A percentile compares a stretch with the other conserved stretches of the same genome.
phyloP scores from a whole-genome alignment of 2,329 filamentous ascomycete genomes.

The Cladophialophora immunda region DNA sequence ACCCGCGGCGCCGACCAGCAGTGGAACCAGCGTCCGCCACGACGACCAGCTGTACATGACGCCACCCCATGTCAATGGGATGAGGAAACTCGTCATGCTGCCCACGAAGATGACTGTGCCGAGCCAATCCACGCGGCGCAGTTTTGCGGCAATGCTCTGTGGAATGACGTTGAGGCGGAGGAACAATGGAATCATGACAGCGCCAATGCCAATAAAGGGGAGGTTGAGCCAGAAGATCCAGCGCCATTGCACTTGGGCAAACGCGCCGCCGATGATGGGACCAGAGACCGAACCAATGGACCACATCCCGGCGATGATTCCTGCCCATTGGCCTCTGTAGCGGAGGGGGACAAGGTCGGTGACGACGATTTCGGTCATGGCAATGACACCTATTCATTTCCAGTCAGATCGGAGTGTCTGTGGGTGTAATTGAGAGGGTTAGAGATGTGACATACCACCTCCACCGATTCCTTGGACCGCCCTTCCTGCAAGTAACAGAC shows the following conservation, averaged over 20 bases:
- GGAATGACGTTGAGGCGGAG: slow-evolving; percentile 61
- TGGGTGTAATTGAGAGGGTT: neutral
- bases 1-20: slow-evolving; percentile 63
- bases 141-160: slow-evolving; percentile 57
- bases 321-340: slow-evolving; percentile 38
- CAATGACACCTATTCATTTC: slow-evolving; percentile 45
- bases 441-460: slow-evolving; percentile 44
- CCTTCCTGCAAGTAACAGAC: slow-evolving; percentile 55
- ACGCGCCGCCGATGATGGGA: slow-evolving; percentile 44
- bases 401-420: neutral
- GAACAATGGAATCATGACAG: slow-evolving; percentile 60
- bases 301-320: slow-evolving; percentile 40
- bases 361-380: slow-evolving; percentile 53
- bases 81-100: slow-evolving; percentile 66
- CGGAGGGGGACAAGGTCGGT: slow-evolving; percentile 55
- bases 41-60: slow-evolving; percentile 71
- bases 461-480: slow-evolving; percentile 56
- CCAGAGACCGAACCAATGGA: slow-evolving; percentile 37
- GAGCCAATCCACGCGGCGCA: slow-evolving; percentile 68
- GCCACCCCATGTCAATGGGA: slow-evolving; percentile 71
- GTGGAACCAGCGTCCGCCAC: slow-evolving; percentile 69
- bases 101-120: slow-evolving; percentile 69
- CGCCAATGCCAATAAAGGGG: slow-evolving; percentile 63
- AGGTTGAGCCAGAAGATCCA: slow-evolving; percentile 75
- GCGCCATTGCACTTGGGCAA: slow-evolving; percentile 49